These are phyloP conservation scores for Allium cepa DNA, from an alignment of 106 monocot genomes.

Conservation along the genomic window DNA sequence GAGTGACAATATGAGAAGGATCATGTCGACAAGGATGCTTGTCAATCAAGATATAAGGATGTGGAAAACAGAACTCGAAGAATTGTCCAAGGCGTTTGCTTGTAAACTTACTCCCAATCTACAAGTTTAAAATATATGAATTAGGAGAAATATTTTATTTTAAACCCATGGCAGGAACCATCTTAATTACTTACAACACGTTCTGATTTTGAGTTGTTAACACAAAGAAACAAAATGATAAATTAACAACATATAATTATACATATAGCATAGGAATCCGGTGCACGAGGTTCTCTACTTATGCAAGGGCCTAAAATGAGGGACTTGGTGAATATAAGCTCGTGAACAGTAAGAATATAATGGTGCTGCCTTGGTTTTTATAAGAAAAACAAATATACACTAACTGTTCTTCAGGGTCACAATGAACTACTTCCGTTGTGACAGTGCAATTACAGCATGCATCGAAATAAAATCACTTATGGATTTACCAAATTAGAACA, in stretches of 20 bases:
- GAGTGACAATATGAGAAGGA: slow-evolving; percentile 85
- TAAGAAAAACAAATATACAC: no score
- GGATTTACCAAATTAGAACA: not conserved
- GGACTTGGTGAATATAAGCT: no score
- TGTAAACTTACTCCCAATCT: slow-evolving; percentile 92
- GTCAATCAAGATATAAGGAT: slow-evolving; percentile 68
- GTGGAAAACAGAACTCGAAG: slow-evolving; percentile 44
- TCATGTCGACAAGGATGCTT: slow-evolving; percentile 84
- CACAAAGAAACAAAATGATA: not conserved
- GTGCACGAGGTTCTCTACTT: no score
- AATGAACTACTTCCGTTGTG: no score
- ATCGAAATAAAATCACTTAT: not conserved
- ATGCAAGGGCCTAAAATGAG: no score
- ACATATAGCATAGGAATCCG: no score
- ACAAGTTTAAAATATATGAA: not conserved
- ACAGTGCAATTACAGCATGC: not conserved
- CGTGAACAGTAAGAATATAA: no score
- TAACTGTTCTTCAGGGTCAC: no score
- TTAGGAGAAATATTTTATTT: no score
- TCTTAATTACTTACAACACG: not conserved
- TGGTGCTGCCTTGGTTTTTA: no score
- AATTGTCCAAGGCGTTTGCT: slow-evolving; percentile 72
- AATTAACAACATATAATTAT: not conserved
- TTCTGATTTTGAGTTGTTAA: not conserved
- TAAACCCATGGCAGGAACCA: no score